Percentiles rank a stretch among this genome's conserved stretches.
Conservation (phyloP, 2,329 filamentous ascomycete genomes). For the Ascocoryne sarcoides region DNA sequence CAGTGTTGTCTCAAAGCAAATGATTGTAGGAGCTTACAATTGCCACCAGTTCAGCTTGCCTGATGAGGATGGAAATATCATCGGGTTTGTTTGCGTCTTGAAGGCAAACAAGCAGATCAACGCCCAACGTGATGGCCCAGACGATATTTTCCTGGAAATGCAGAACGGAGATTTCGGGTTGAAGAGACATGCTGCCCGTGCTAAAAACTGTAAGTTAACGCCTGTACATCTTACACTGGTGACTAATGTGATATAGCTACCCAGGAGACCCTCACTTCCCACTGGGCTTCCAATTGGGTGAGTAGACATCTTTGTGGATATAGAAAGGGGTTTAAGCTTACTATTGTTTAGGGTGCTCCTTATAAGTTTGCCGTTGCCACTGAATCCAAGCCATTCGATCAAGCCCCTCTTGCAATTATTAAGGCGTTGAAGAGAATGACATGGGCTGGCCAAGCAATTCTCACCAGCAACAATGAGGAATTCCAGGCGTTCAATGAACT, state of each 20-base stretch:
- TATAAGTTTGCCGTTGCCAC: conserved; percentile 58
- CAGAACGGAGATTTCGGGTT: conserved; percentile 38
- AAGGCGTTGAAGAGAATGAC: conserved; percentile 43
- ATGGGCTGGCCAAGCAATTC: conserved; percentile 42
- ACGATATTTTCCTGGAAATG: conserved; percentile 49
- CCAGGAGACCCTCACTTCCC: conserved; percentile 3
- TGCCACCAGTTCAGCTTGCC: conserved; percentile 38
- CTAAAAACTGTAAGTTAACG: conserved; percentile 28
- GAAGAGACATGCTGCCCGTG: conserved; percentile 35
- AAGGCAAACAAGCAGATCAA: conserved; percentile 46
- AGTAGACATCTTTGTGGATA: conserved; percentile 13
- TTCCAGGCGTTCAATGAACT: conserved; percentile 51
- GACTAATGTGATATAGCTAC: conserved; percentile 1
- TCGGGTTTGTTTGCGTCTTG: conserved; percentile 47
- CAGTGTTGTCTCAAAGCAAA: too few species aligned
- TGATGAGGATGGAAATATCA: conserved; percentile 32
- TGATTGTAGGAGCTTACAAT: conserved; percentile 22
- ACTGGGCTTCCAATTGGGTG: conserved; percentile 44
- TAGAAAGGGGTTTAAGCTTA: neutral
- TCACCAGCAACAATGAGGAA: conserved; percentile 18
- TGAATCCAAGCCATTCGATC: conserved; percentile 39
- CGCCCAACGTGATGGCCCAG: conserved; percentile 42
- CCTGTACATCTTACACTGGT: neutral
- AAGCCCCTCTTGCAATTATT: conserved; percentile 40
- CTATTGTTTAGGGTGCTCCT: conserved; percentile 42